phyloP scores from a whole-genome alignment of 192 early-diverging fungal genomes.

The Backusella luteola region DNA sequence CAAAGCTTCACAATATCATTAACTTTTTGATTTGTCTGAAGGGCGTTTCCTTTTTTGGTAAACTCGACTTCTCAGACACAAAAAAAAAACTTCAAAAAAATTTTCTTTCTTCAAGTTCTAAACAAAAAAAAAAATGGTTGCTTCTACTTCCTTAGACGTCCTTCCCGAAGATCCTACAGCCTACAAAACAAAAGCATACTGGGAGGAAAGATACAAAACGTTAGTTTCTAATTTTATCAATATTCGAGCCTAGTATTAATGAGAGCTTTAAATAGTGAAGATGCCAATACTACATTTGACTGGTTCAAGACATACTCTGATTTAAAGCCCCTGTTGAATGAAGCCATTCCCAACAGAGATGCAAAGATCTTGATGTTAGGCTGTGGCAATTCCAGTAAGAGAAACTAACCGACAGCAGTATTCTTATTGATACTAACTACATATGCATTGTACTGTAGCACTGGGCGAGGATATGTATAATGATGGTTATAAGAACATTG shows the following conservation, averaged over 20 bases:
- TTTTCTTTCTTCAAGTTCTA: background rate
- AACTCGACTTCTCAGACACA: background rate
- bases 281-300: conserved; percentile 63
- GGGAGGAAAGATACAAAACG: conserved; percentile 66
- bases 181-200: conserved; percentile 77
- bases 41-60: background rate
- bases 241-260: background rate
- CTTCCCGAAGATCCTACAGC: conserved; percentile 65
- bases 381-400: conserved; percentile 77
- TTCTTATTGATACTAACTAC: background rate
- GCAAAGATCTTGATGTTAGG: conserved; percentile 80
- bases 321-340: conserved; percentile 58
- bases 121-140: conserved; percentile 25
- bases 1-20: too few relatives aligned
- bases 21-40: too few relatives aligned
- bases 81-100: background rate
- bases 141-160: conserved; percentile 37
- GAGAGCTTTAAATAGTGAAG: conserved; percentile 37
- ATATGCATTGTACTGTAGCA: conserved; percentile 30
- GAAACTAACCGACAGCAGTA: background rate
- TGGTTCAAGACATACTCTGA: conserved; percentile 88
- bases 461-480: conserved; percentile 78
- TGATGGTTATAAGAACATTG: conserved; percentile 69
- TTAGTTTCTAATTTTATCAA: conserved; percentile 23
- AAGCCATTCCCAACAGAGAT: conserved; percentile 51